These are phyloP conservation scores for Picochlorum sp. DNA, from an alignment of 139 green algal genomes.

Conservation along the genomic window DNA sequence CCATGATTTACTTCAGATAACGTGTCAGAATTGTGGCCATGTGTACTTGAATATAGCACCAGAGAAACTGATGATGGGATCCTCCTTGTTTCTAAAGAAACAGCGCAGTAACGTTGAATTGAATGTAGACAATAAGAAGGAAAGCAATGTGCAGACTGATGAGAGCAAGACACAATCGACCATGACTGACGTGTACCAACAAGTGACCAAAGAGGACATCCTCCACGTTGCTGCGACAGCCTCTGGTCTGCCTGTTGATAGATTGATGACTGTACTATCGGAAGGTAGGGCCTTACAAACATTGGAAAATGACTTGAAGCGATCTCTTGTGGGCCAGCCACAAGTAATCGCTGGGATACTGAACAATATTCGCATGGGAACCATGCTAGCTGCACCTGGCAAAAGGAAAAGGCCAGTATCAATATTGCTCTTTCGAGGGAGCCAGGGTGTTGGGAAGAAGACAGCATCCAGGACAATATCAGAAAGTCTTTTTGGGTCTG, in stretches of 20 bases:
- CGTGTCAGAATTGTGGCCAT: constrained; percentile 17
- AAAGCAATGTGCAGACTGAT: too few relatives aligned
- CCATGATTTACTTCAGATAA: constrained; percentile 17
- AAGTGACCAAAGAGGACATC: constrained; percentile 19
- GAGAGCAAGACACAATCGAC: too few relatives aligned
- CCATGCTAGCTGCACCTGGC: constrained; percentile 25
- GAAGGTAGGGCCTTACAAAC: constrained; percentile 21
- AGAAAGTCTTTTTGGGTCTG: constrained; percentile 44
- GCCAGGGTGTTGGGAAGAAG: constrained; percentile 64
- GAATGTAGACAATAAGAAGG: too few relatives aligned
- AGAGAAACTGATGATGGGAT: constrained; percentile 17
- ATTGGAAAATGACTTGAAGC: constrained; percentile 43
- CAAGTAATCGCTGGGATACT: constrained; percentile 40
- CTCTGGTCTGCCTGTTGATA: constrained; percentile 38
- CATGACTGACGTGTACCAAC: too few relatives aligned
- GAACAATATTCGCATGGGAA: constrained; percentile 43
- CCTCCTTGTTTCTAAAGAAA: too few relatives aligned
- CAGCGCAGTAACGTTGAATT: too few relatives aligned
- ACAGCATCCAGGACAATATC: constrained; percentile 58
- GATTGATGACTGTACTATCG: constrained; percentile 20
- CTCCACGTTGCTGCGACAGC: constrained; percentile 44
- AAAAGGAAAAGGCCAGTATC: constrained; percentile 43
- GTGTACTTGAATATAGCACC: constrained; percentile 26
- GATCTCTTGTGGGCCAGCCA: constrained; percentile 49
- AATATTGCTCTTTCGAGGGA: constrained; percentile 64